Evolutionary conservation across 2,329 filamentous ascomycete species (phyloP).

Genomic region (Talaromyces sp.): DNA sequence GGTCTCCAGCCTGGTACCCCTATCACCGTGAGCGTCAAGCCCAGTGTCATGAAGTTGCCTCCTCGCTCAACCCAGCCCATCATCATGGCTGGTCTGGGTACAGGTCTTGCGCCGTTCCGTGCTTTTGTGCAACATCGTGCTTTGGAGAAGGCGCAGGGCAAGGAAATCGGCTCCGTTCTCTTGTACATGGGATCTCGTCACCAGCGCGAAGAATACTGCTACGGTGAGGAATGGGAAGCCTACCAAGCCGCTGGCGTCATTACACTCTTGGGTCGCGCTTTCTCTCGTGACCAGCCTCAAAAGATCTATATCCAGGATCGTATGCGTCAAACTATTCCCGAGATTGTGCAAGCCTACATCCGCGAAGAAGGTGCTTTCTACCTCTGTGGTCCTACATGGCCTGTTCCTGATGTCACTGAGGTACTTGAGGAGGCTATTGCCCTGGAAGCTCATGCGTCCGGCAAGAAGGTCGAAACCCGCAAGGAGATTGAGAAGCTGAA

Average conservation of each 20-base stretch:
- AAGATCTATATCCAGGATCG: constrained; percentile 99
- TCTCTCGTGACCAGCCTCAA: constrained; percentile 92
- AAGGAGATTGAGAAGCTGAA: constrained; percentile 98
- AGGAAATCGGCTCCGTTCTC: constrained; percentile 87
- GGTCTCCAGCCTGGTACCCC: constrained; percentile 68
- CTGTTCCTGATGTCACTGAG: constrained; percentile 90
- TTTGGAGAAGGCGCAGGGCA: constrained; percentile 95
- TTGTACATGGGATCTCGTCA: constrained; percentile 96
- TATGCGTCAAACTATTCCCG: constrained; percentile 80
- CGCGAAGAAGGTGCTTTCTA: constrained; percentile 89
- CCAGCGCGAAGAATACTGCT: constrained; percentile 97
- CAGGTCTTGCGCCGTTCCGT: constrained; percentile 96
- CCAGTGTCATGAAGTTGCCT: constrained; percentile 98
- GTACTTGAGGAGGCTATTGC: constrained; percentile 91
- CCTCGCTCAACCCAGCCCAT: constrained; percentile 80
- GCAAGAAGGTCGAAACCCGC: constrained; percentile 75
- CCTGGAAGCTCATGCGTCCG: constrained; percentile 61
- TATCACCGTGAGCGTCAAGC: constrained; percentile 92
- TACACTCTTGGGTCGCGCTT: constrained; percentile 86
- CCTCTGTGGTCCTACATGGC: constrained; percentile 96
- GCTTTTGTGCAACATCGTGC: constrained; percentile 98
- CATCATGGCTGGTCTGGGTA: constrained; percentile 99
- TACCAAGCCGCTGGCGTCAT: constrained; percentile 95
- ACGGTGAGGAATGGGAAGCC: constrained; percentile 98
- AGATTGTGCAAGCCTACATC: constrained; percentile 84